These are phyloP conservation scores for Termitomyces sp. DNA, from an alignment of 768 basidiomycete genomes.

Conservation along the genomic window DNA sequence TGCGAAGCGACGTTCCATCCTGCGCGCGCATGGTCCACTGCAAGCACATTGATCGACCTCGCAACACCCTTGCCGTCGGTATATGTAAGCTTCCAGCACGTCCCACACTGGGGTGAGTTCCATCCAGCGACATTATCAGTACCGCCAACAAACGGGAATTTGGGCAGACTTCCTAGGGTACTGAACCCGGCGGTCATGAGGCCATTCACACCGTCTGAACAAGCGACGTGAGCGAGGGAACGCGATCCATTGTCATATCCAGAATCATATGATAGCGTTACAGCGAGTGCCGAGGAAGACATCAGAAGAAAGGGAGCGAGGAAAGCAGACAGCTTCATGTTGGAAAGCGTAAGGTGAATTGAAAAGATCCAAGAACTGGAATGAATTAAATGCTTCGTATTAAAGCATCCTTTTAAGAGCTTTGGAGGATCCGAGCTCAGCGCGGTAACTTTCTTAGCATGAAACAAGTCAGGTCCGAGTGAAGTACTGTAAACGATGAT, in stretches of 20 bases:
- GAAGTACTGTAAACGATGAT: neutral
- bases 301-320: constrained; percentile 11
- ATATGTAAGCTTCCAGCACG: constrained; percentile 51
- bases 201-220: constrained; percentile 44
- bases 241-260: constrained; percentile 31
- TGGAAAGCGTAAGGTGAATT: neutral
- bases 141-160: constrained; percentile 51
- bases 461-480: neutral
- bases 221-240: constrained; percentile 35
- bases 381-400: neutral
- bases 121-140: constrained; percentile 37
- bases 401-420: neutral
- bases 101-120: constrained; percentile 44
- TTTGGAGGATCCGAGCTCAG: neutral
- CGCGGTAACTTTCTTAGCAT: neutral
- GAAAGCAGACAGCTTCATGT: constrained; percentile 13
- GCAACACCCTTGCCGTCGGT: constrained; percentile 17
- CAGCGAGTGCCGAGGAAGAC: constrained; percentile 1
- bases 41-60: constrained; percentile 37
- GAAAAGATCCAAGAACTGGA: neutral
- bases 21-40: constrained; percentile 31
- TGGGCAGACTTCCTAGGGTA: constrained; percentile 41
- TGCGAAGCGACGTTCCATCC: constrained; percentile 22
- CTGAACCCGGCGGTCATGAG: constrained; percentile 32
- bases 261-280: constrained; percentile 30